These are phyloP conservation scores for Candida dajiaensis DNA, from an alignment of 805 yeast species.

Conservation along the genomic window DNA sequence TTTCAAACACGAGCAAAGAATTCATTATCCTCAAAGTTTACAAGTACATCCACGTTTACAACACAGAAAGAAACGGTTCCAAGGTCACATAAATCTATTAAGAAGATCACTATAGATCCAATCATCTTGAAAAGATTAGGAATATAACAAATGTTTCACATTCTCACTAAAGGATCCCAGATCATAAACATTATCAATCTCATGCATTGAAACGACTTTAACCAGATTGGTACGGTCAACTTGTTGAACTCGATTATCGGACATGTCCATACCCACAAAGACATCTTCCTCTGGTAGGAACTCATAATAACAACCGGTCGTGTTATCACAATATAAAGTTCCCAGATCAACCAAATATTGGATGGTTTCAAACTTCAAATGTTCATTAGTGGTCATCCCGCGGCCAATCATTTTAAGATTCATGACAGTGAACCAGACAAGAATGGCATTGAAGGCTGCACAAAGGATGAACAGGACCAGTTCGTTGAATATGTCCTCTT, in stretches of 20 bases:
- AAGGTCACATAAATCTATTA: not conserved
- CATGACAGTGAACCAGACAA: constrained; percentile 35
- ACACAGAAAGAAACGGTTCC: not conserved
- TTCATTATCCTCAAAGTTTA: constrained; percentile 8
- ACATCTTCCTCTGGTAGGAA: constrained; percentile 15
- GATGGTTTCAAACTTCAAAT: constrained; percentile 63
- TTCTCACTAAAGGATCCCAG: constrained; percentile 15
- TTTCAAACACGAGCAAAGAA: not conserved
- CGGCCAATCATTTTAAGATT: constrained; percentile 47
- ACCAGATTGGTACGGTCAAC: constrained; percentile 3
- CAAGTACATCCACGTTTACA: not conserved
- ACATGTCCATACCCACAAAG: constrained; percentile 19
- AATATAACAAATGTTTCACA: constrained; percentile 9
- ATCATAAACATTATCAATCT: constrained; percentile 19
- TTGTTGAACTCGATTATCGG: constrained; percentile 8
- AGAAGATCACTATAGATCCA: constrained; percentile 5
- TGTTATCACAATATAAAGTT: constrained; percentile 24
- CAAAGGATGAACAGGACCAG: constrained; percentile 35
- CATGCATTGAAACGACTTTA: constrained; percentile 9
- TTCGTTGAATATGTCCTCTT: constrained; percentile 8
- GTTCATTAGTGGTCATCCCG: constrained; percentile 75
- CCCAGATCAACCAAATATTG: constrained; percentile 43
- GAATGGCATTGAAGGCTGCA: constrained; percentile 37
- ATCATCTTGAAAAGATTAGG: constrained; percentile 16
- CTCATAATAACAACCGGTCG: constrained; percentile 12